Evolutionary conservation across 495 filamentous ascomycete species (phyloP), one percentile per base, ranked within the genome.

Genomic region (Lepraria neglecta): DNA sequence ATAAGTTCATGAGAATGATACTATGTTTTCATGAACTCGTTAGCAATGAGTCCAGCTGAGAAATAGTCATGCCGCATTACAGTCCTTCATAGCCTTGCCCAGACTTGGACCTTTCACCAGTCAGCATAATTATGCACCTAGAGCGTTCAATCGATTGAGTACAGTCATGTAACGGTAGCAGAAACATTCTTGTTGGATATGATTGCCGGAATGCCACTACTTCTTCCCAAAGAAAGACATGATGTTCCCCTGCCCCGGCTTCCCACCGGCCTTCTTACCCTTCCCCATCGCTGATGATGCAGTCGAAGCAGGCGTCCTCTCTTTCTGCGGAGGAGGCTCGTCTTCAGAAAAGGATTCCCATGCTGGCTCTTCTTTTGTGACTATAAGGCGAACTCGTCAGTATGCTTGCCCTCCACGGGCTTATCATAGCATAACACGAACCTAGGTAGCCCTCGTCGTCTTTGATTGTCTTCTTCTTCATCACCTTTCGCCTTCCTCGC

Each of bases 341-440:
- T 95, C 91, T 65, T 92, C 89, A 3, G 91, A 96, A 77, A 95
- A 97, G 6, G 90, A 95, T 72, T 97, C 94, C 94, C 94, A 98
- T 1, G 80, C 85, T 1, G 83, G 76, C 69, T 97, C 92, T 68
- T 92, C 87, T 65, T 86, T 87, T 14, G 94, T 97, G 19, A 97
- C 94, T 95, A 67, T n/a, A 28, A 21, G 33, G 55, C 35, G 38
- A 33, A 1, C 38, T 21, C 1, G n/a, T 35, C 63, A 67, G 60
- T 62, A 67, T 52, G 10, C 12, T 7, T 38, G 35, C 5, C 3
- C 28, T n/a, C 17, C 10, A n/a, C 19, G 6, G 40, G 14, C 30
- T 15, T 21, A 4, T 17, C 19, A 65, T 11, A 65, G 24, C 43
- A 28, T 48, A 50, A 38, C 52, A 77, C 84, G 64, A 78, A 92